Base-by-base conservation (phyloP, 352 stramenopile species). In the Globisporangium yorkense region DNA sequence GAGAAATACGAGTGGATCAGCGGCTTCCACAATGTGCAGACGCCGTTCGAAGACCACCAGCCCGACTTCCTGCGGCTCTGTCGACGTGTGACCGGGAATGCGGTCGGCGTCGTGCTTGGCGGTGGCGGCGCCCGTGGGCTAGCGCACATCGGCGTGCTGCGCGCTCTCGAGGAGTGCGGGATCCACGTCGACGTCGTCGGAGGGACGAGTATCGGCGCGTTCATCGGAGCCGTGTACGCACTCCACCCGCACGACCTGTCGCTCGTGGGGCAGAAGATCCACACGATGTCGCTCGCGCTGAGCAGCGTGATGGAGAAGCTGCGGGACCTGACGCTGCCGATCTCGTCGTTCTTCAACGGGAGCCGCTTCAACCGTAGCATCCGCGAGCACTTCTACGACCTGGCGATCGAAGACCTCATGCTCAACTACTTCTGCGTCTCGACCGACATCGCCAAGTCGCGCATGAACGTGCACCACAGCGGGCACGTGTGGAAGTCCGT, bases 131-230 rank as follows among this genome's bases (percentile, higher is more conserved):
- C 93, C 18, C 68, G 95, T 61, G 96, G 95, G 13, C 72, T 98
- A 4, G 92, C 93, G 6, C 96, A 99, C 74, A 84, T 99, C 52
- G 92, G 95, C 12, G 89, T 99, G 0, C 72, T 98, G 12, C 80
- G 79, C 35, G 94, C 92, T 3, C 71, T 99, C 29, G 80, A 97
- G 49, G 93, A 98, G 58, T 92, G 84, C 31, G 91, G 90, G 0
- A 82, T 98, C 15, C 88, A 96, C 29, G 80, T 98, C 0, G 96
- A 99, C 65, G 83, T 98, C 5, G 86, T 98, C 51, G 96, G 88
- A 21, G 96, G 96, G 8, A 98, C 93, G 6, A 95, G 86, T 39
- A 93, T 93, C 53, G 87, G 87, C 39, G 85, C 87, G 1, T 94
- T 93, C 37, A 91, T 96, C 54, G 87, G 82, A 5, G 87, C 77